Evolutionary conservation across 2,329 filamentous ascomycete species (phyloP), one percentile per base, ranked within the genome.

Genomic region (Clonostachys solani): DNA sequence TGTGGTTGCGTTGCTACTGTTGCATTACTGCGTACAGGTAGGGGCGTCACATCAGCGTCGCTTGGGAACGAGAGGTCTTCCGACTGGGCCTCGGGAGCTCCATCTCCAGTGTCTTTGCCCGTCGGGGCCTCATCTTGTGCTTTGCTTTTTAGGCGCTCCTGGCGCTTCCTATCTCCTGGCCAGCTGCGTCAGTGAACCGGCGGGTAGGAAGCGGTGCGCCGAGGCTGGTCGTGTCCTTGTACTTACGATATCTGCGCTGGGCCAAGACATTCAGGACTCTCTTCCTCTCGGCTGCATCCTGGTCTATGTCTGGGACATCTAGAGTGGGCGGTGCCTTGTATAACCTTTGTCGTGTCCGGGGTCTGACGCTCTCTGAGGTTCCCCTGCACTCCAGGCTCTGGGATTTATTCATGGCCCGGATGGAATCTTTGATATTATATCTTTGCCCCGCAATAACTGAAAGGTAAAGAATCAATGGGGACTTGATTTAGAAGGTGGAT

Each of bases 261-360:
- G 77, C 76, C 35, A 81, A 58, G 10, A 80, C 72, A 47, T 79
- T 80, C 18, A 80, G 52, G 1, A 78, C 65, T 12, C 77, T 65
- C 56, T 80, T 81, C 18, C 77, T 65, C 58, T 80, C 76, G 4
- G 68, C 63, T 2, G 76, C 72, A 60, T 80, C 68, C 18, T 78
- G 64, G 6, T 75, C 69, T 16, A 77, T 74, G 43, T 74, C 57
- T 6, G 75, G 75, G 7, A 78, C 66, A 2, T 63, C 60, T 7
- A 78, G 57, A 4, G 56, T n/a, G 6, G 67, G 61, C 3, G 68
- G 64, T 16, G 67, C 49, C 53, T 74, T 75, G 50, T 66, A 58
- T 10, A 60, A 49, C 36, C 72, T 55, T 48, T 75, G 72, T 40
- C 73, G 57, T 18, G 64, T 65, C 12, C 63, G 58, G 12, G 64